Base-by-base conservation (phyloP, 139 green algal species). In the Edaphochlamys debaryana region DNA sequence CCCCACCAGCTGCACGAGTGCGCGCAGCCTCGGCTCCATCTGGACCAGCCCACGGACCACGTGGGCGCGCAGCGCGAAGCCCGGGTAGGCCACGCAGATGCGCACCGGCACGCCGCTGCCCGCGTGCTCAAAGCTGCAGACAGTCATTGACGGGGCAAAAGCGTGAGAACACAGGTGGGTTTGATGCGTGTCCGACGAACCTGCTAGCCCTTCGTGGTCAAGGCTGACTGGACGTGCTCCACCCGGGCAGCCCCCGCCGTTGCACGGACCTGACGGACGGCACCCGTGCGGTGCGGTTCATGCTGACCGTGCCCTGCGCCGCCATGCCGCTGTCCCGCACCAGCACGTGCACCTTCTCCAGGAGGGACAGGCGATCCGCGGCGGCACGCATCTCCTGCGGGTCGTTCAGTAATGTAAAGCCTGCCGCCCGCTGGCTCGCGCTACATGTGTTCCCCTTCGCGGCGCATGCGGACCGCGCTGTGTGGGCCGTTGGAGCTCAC, bases 1-100 rank as follows among this genome's bases (percentile, higher is more conserved):
- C n/a, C 69, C 32, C 48, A 88, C 85, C 85, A 88, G 85, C 4
- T 81, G 60, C 41, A 82, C 67, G 34, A 88, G 70, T n/a, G 50
- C 41, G 2, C 70, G 68, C 69, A 88, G 64, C 23, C 77, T 63
- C 25, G 77, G 77, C 42, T 83, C 64, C 63, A 75, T 34, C 69
- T 67, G 37, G 32, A 52, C 41, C 84, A 88, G 58, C 4, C 41
- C 67, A 2, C 67, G 48, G 13, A 85, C 62, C 67, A 85, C 38
- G 29, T 64, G 79, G 3, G 58, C 54, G 48, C 82, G 81, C 19
- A 88, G 73, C 7, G 52, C 52, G 7, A 82, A 82, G 37, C 67
- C 41, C 19, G 81, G 85, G 70, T 82, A 82, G 38, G 69, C 81
- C 38, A 88, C 68, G 50, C 78, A 82, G 29, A 88, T 48, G 58